Percentiles rank a stretch among this genome's conserved stretches.
Conservation (phyloP, 2,329 filamentous ascomycete genomes). For the Myriosclerotinia duriaeana region DNA sequence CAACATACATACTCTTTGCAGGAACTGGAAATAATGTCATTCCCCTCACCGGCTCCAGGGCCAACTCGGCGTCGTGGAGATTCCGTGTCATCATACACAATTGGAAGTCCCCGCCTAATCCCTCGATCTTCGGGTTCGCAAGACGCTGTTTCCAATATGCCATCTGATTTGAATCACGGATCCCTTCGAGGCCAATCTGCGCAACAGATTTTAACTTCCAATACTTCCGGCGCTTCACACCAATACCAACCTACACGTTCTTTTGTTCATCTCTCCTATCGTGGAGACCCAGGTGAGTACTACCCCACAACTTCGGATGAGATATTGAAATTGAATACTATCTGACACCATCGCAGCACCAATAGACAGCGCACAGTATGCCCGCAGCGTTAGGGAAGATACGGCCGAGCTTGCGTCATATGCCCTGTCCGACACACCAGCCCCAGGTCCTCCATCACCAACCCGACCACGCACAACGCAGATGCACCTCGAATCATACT, state of each 20-base stretch:
- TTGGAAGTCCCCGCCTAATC: slow-evolving; percentile 33
- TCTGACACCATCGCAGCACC: slow-evolving; percentile 44
- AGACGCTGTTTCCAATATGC: slow-evolving; percentile 27
- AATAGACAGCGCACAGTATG: slow-evolving; percentile 70
- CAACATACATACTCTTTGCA: not conserved
- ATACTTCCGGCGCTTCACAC: slow-evolving; percentile 30
- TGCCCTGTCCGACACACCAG: slow-evolving; percentile 63
- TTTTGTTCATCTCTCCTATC: slow-evolving; percentile 66
- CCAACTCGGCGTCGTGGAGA: slow-evolving; percentile 32
- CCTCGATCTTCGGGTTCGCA: slow-evolving; percentile 31
- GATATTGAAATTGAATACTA: slow-evolving; percentile 1
- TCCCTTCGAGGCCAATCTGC: slow-evolving; percentile 32
- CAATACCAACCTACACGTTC: slow-evolving; percentile 69
- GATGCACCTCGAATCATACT: slow-evolving; percentile 37
- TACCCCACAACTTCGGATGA: not conserved
- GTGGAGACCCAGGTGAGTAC: slow-evolving; percentile 55
- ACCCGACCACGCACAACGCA: slow-evolving; percentile 29
- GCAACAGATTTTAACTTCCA: slow-evolving; percentile 25
- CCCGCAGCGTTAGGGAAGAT: slow-evolving; percentile 77
- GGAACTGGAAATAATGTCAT: slow-evolving; percentile 31
- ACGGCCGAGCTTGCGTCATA: slow-evolving; percentile 85
- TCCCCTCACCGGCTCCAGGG: slow-evolving; percentile 32
- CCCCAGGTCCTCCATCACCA: slow-evolving; percentile 37
- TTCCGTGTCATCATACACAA: slow-evolving; percentile 31
- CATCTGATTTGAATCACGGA: slow-evolving; percentile 32